These are phyloP conservation scores for Blastocystis sp. DNA, from an alignment of 352 stramenopile species.

Conservation along the genomic window DNA sequence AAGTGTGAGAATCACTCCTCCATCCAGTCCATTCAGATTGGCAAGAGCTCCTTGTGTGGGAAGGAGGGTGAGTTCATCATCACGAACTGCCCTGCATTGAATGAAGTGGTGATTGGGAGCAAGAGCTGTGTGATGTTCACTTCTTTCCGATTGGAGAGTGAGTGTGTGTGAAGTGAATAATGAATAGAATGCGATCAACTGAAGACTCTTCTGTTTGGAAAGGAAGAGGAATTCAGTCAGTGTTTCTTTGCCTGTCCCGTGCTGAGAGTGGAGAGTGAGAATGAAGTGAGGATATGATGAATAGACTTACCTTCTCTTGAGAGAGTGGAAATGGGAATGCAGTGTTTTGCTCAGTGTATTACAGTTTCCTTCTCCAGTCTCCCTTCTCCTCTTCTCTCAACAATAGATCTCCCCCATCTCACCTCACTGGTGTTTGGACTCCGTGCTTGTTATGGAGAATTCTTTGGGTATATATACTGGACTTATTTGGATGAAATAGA, in stretches of 20 bases:
- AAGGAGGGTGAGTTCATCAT: neutral
- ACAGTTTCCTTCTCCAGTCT: neutral
- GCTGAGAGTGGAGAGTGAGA: neutral
- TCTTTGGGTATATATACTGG: no score
- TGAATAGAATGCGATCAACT: neutral
- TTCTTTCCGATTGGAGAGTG: neutral
- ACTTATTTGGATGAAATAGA: no score
- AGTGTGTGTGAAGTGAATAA: neutral
- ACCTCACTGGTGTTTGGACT: neutral
- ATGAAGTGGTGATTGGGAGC: neutral
- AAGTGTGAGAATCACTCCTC: neutral
- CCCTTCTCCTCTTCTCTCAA: neutral
- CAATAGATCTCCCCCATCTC: neutral
- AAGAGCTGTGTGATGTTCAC: neutral
- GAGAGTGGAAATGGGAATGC: neutral
- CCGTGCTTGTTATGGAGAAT: neutral
- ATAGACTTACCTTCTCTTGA: neutral
- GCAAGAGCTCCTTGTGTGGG: neutral
- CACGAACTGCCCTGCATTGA: neutral
- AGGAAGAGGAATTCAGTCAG: neutral
- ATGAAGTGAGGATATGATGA: neutral
- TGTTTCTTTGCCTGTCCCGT: neutral
- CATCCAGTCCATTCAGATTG: neutral
- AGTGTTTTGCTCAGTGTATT: neutral
- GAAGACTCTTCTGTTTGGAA: neutral